Evolutionary conservation across 1,139 yeast species (phyloP), one percentile per base, ranked within the genome.

Genomic region (Entelexis sorbosivorans): DNA sequence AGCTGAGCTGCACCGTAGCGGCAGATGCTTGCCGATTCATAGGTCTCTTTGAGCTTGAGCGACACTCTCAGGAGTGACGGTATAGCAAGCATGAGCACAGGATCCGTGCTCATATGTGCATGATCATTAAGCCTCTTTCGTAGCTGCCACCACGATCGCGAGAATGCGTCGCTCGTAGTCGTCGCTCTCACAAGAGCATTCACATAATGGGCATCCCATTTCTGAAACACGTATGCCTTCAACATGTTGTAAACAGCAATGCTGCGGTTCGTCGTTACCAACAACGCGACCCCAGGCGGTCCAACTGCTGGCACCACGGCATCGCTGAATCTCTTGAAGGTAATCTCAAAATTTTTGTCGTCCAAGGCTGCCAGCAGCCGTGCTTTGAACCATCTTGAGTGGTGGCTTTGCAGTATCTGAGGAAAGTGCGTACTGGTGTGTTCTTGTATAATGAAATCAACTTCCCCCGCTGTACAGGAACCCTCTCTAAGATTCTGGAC

Each of bases 11-110:
- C 44, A 10, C 44, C 38, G 3, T 16, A 22, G 10, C 17, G n/a
- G 40, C 57, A 54, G 10, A 59, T 53, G 20, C 24, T 49, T 2
- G 56, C 53, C 17, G 52, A 33, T 11, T 57, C 59, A 39, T 58
- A 59, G 35, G 55, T 50, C 34, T 39, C 49, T 4, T 40, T 34
- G 32, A 54, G 45, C 3, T 48, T 22, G 5, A 58, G n/a, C 0
- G 60, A 60, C 6, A n/a, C 33, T 20, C 24, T 36, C 13, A 52
- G 47, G 28, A 52, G n/a, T 9, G 44, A 31, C 1, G 31, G 36
- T 9, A 48, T 38, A 3, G 43, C 36, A 7, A 20, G 8, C 11
- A 20, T 28, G 13, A 34, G 24, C 17, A 19, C 39, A n/a, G 43
- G 45, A 17, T 32, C 45, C 5, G 36, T 10, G 13, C 13, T 42